These are phyloP conservation scores for Cryoendolithus antarcticus DNA, from an alignment of 2,329 filamentous ascomycete species.

Conservation along the genomic window DNA sequence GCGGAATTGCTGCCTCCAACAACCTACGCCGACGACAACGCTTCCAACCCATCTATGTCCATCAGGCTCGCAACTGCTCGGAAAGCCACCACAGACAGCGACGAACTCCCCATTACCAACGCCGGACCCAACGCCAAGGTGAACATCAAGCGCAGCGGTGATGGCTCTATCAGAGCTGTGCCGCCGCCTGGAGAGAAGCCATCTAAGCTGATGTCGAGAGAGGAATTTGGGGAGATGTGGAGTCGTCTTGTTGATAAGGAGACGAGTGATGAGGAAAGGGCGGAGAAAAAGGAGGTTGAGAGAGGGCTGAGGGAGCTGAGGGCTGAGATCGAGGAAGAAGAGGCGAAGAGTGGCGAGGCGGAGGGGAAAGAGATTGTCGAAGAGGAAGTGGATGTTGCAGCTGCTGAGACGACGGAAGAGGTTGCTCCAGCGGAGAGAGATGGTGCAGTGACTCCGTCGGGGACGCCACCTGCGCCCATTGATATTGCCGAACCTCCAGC, in stretches of 20 bases:
- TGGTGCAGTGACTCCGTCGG: no score
- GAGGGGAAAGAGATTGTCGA: constrained; percentile 55
- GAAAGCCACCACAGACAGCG: constrained; percentile 1
- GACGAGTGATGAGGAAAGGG: background rate
- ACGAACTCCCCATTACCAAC: constrained; percentile 23
- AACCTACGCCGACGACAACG: background rate
- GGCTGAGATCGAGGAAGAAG: constrained; percentile 9
- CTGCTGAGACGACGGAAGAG: no score
- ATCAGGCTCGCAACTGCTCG: no score
- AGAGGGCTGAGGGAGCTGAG: constrained; percentile 7
- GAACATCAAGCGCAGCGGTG: constrained; percentile 20
- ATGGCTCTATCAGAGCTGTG: constrained; percentile 14
- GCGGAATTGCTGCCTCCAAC: background rate
- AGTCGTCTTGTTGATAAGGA: background rate
- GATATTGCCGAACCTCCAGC: no score
- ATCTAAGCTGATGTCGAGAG: constrained; percentile 3
- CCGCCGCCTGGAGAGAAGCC: constrained; percentile 12
- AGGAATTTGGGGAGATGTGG: background rate
- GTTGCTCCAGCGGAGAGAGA: no score
- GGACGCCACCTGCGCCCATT: no score
- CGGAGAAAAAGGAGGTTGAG: constrained; percentile 8
- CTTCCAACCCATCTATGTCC: no score
- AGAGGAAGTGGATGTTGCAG: background rate
- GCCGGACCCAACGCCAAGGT: constrained; percentile 23
- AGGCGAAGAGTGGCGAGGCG: background rate